Evolutionary conservation across 2,329 filamentous ascomycete species (phyloP).

Genomic region (Beauveria australis): DNA sequence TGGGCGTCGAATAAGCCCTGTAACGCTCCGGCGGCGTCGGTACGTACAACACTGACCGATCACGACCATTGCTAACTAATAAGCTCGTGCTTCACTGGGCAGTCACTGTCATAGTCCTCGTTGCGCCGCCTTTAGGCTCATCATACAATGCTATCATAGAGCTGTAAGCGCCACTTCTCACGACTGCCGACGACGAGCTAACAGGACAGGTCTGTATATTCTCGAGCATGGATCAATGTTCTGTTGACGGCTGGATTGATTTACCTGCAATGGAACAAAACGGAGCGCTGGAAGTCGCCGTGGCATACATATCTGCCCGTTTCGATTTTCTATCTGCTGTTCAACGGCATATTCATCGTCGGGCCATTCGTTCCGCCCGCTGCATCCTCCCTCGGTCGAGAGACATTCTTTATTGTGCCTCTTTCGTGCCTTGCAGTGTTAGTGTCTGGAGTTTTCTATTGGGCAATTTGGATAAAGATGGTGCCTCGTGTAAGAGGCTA

Average conservation of each 20-base stretch:
- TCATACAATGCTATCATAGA: slow-evolving; percentile 62
- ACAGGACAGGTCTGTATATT: slow-evolving; percentile 36
- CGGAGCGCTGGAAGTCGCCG: slow-evolving; percentile 44
- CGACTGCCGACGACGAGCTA: neutral
- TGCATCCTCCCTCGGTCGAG: slow-evolving; percentile 39
- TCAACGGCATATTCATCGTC: slow-evolving; percentile 43
- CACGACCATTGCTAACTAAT: neutral
- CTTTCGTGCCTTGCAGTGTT: slow-evolving; percentile 45
- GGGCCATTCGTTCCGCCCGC: slow-evolving; percentile 49
- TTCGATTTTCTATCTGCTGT: slow-evolving; percentile 38
- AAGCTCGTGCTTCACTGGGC: slow-evolving; percentile 57
- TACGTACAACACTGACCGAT: slow-evolving; percentile 19
- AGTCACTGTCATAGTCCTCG: slow-evolving; percentile 54
- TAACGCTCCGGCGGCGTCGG: slow-evolving; percentile 51
- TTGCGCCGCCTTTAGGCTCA: slow-evolving; percentile 58
- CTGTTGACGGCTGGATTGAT: slow-evolving; percentile 44
- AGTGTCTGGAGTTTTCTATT: slow-evolving; percentile 42
- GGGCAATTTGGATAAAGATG: slow-evolving; percentile 43
- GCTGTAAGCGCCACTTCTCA: slow-evolving; percentile 26
- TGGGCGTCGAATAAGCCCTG: slow-evolving; percentile 64
- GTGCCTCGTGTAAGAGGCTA: slow-evolving; percentile 42
- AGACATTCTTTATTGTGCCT: slow-evolving; percentile 49
- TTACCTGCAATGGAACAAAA: slow-evolving; percentile 41
- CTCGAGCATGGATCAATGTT: slow-evolving; percentile 44
- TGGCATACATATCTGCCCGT: slow-evolving; percentile 44